Base-by-base conservation (phyloP, 2,329 filamentous ascomycete species). In the Lachnellula subtilissima region DNA sequence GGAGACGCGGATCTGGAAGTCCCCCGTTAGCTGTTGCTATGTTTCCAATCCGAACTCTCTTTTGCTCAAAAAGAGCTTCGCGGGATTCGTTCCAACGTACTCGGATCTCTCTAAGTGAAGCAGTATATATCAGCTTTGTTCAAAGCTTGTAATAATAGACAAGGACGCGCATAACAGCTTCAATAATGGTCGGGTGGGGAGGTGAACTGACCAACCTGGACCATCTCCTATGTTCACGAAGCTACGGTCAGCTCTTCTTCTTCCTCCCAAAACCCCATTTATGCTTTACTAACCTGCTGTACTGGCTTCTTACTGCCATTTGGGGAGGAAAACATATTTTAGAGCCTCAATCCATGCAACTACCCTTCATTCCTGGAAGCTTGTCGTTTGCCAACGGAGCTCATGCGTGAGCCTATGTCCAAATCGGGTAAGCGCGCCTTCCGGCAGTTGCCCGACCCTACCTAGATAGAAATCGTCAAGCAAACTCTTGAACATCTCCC, bases 171-270 rank as follows among this genome's bases (percentile, higher is more conserved):
- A 35, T 32, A 42, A 42, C 36, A 17, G 25, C 35, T 42, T 39
- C 36, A 23, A 32, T 32, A 4, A 32, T 51, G 23, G 28, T 52
- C 17, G 37, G 36, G 42, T 39, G 49, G 50, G 47, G 53, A 61
- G 60, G 62, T 63, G 66, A 63, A 88, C 86, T 81, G 87, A 97
- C 94, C 93, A 79, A 99, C 92, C 88, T 99, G 93, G 67, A 97
- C 90, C 94, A 99, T 99, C 82, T 99, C 94, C 91, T 97, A 78
- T 70, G 76, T 48, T 40, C 50, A 45, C 54, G 43, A 58, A 52
- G n/a, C 19, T 47, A 54, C 50, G 32, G 56, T 66, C 53, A 65
- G 62, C 56, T 12, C 25, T 55, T 54, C 48, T 59, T 55, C 43
- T 59, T 55, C 43, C 49, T 58, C 45, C 35, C 32, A 46, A 46